Conservation (phyloP, 2,329 filamentous ascomycete species). For the Septoria petroselini region DNA sequence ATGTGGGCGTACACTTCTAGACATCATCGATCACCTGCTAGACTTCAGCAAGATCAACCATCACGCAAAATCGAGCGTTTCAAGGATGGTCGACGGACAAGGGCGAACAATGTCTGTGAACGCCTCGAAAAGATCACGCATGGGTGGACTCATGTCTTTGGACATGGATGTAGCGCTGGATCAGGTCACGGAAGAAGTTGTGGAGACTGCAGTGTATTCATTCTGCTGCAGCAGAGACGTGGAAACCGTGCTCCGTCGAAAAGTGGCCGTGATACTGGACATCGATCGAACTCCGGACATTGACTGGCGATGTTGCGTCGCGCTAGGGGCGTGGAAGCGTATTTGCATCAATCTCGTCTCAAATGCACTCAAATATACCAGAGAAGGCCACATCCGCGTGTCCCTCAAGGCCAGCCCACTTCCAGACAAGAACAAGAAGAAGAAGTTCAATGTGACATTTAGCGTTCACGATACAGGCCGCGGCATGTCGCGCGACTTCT, state of each 20-base stretch:
- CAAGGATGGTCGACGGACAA: slow-evolving; percentile 11
- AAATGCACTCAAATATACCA: slow-evolving; percentile 51
- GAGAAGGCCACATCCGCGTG: slow-evolving; percentile 43
- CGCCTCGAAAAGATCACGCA: slow-evolving; percentile 17
- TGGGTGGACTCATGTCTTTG: slow-evolving; percentile 27
- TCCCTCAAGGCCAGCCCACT: slow-evolving; percentile 25
- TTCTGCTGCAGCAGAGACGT: slow-evolving; percentile 31
- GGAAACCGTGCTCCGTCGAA: slow-evolving; percentile 27
- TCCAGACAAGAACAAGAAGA: slow-evolving; percentile 22
- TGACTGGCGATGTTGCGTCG: slow-evolving; percentile 45
- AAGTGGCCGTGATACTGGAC: slow-evolving; percentile 49
- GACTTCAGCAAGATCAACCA: slow-evolving; percentile 49
- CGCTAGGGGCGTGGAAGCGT: slow-evolving; percentile 48
- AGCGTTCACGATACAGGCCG: slow-evolving; percentile 61
- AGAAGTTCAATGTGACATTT: slow-evolving; percentile 28
- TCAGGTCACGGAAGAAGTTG: slow-evolving; percentile 52
- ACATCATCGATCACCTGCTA: slow-evolving; percentile 45
- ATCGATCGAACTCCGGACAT: slow-evolving; percentile 38
- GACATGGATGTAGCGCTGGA: slow-evolving; percentile 42
- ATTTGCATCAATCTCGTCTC: slow-evolving; percentile 49
- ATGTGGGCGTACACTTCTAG: slow-evolving; percentile 52
- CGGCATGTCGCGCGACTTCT: slow-evolving; percentile 63
- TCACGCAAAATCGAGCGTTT: slow-evolving; percentile 21
- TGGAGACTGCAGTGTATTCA: slow-evolving; percentile 51
- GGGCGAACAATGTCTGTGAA: slow-evolving; percentile 11